Evolutionary conservation across 257 asterid species (phyloP), one percentile per base, ranked within the genome.

Genomic region (Solanum sitiens): DNA sequence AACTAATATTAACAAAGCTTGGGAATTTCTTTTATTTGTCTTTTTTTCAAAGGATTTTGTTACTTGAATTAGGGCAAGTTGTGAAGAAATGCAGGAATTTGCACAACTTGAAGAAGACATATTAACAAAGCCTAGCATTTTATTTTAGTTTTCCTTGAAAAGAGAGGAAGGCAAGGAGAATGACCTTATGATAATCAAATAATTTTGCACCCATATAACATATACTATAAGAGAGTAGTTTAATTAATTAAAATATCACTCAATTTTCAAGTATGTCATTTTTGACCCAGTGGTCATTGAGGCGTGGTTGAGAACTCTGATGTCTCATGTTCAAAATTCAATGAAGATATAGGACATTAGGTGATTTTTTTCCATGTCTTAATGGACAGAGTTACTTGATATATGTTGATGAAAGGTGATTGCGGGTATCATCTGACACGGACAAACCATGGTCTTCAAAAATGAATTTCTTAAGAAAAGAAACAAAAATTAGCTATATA

Each of bases 211-310:
- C 10, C n/a, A 42, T 76, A 42, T 76, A 76, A 40, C 8, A 76
- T n/a, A 40, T 4, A 53, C 63, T 37, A 33, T 8, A 7, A 18
- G 25, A 12, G 32, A 76, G 37, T 7, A 42, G 84, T 76, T 14
- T 42, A 76, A 42, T n/a, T 75, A 75, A 23, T 56, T 42, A 42
- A 76, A 42, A 23, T 40, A 23, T 23, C 37, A 76, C 83, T 42
- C 37, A 37, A 42, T 76, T 13, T n/a, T 76, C 35, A n/a, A 76
- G 83, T 20, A 40, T 23, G 74, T 27, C 39, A 30, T 68, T 56
- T 56, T 0, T 56, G 5, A 11, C 11, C 2, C 1, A 23, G 0
- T 18, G 0, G 11, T 56, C 25, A 56, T 18, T 7, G 21, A 56
- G n/a, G 25, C 20, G 4, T 20, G n/a, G n/a, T 56, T 56, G 25